phyloP scores from a whole-genome alignment of 352 stramenopile genomes.

The Pythium brachiatum region DNA sequence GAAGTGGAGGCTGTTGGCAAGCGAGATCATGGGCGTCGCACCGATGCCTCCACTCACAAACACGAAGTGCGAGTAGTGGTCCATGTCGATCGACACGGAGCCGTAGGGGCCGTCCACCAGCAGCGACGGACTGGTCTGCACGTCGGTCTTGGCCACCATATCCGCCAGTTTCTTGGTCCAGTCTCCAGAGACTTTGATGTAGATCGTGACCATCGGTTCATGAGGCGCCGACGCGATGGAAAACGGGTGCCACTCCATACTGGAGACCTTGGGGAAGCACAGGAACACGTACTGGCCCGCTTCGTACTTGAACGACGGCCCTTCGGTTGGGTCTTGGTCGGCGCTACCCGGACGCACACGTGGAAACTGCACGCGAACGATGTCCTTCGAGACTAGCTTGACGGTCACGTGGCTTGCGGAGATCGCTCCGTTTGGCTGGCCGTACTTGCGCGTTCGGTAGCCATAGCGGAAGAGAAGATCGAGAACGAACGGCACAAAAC shows the following conservation, averaged over 20 bases:
- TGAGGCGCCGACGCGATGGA: constrained; percentile 75
- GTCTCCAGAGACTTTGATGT: constrained; percentile 57
- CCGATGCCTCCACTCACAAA: constrained; percentile 52
- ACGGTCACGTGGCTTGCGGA: constrained; percentile 11
- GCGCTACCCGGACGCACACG: constrained; percentile 16
- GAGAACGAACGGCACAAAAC: constrained; percentile 32
- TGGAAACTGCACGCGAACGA: constrained; percentile 48
- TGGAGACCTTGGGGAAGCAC: constrained; percentile 63
- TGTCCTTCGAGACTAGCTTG: constrained; percentile 19
- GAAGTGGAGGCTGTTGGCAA: constrained; percentile 45
- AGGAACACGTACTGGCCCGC: constrained; percentile 77
- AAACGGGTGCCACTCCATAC: constrained; percentile 86
- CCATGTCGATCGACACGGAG: constrained; percentile 40
- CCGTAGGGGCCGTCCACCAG: constrained; percentile 59
- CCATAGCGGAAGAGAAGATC: constrained; percentile 41
- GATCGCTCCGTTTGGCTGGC: neutral
- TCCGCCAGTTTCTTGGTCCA: constrained; percentile 60
- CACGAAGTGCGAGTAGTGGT: constrained; percentile 50
- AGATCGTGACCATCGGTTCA: constrained; percentile 65
- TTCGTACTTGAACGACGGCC: constrained; percentile 33
- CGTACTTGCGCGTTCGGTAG: constrained; percentile 28
- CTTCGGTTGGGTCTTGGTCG: neutral
- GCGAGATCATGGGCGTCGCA: constrained; percentile 48
- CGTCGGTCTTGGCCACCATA: constrained; percentile 21
- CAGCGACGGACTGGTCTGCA: constrained; percentile 21